Percentiles rank a stretch among this genome's conserved stretches.
phyloP scores from a whole-genome alignment of 306 rosid genomes.

The Trifolium dubium region DNA sequence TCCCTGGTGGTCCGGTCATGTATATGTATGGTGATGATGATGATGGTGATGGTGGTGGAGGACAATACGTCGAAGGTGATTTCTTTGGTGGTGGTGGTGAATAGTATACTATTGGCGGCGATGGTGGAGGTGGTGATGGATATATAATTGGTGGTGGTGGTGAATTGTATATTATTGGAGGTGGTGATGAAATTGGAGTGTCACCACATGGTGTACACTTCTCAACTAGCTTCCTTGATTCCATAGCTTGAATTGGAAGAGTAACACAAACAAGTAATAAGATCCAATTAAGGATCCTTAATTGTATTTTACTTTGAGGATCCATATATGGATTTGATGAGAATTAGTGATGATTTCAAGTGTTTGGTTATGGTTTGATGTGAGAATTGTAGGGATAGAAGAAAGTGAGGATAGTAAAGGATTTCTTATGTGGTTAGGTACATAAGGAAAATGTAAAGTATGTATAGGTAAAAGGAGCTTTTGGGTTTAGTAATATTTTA shows the following conservation, averaged over 20 bases:
- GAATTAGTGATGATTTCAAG: not conserved
- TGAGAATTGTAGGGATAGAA: slow-evolving; percentile 13
- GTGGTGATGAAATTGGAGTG: slow-evolving; percentile 37
- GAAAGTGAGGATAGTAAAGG: not conserved
- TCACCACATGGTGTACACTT: slow-evolving; percentile 48
- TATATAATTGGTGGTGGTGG: slow-evolving; percentile 36
- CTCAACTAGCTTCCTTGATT: slow-evolving; percentile 56
- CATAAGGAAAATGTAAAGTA: slow-evolving; percentile 48
- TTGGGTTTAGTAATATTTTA: not conserved
- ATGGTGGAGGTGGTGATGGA: slow-evolving; percentile 45
- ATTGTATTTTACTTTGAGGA: slow-evolving; percentile 32
- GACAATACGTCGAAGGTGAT: slow-evolving; percentile 39
- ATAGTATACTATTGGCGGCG: slow-evolving; percentile 7
- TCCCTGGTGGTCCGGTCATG: slow-evolving; percentile 50
- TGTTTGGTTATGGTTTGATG: slow-evolving; percentile 3
- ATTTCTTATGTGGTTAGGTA: slow-evolving; percentile 49
- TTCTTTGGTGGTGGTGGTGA: slow-evolving; percentile 56
- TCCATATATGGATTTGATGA: slow-evolving; percentile 25
- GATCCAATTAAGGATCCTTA: slow-evolving; percentile 40
- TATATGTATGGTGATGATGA: slow-evolving; percentile 25
- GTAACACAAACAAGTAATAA: slow-evolving; percentile 37
- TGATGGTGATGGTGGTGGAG: slow-evolving; percentile 53
- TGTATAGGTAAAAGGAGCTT: slow-evolving; percentile 35
- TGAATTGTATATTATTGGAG: slow-evolving; percentile 14
- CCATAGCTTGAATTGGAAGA: slow-evolving; percentile 35